Evolutionary conservation across 2,329 filamentous ascomycete species (phyloP).

Genomic region (Penicillium vulpinum): DNA sequence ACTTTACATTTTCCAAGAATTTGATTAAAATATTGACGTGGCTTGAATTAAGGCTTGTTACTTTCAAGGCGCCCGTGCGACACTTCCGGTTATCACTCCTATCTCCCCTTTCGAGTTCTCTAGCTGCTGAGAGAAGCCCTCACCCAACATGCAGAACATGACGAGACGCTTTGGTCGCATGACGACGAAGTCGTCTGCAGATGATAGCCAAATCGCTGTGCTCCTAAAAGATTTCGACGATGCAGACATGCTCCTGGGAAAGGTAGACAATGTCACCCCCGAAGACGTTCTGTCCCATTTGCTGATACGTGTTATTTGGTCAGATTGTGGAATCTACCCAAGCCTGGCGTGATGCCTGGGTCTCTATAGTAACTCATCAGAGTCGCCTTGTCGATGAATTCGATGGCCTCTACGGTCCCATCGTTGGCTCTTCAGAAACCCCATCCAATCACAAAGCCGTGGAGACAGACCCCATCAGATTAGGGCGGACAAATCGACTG

Average conservation of each 20-base stretch:
- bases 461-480: constrained; percentile 61
- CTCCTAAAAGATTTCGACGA: constrained; percentile 79
- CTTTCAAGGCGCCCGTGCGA: background rate
- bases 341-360: constrained; percentile 77
- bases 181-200: constrained; percentile 68
- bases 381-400: constrained; percentile 66
- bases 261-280: constrained; percentile 51
- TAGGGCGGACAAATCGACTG: constrained; percentile 66
- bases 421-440: constrained; percentile 64
- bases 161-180: constrained; percentile 70
- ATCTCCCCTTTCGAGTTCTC: background rate
- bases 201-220: constrained; percentile 73
- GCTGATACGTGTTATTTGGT: constrained; percentile 1
- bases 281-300: constrained; percentile 10
- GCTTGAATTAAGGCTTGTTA: background rate
- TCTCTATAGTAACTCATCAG: constrained; percentile 68
- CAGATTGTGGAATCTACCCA: constrained; percentile 75
- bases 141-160: constrained; percentile 50
- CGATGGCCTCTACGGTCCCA: constrained; percentile 73
- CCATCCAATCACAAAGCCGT: constrained; percentile 56
- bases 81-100: background rate
- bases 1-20: background rate
- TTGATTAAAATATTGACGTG: background rate
- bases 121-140: background rate
- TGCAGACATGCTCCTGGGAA: constrained; percentile 70